Evolutionary conservation across 441 rosid genomes (phyloP).

Genomic region (Hura crepitans): DNA sequence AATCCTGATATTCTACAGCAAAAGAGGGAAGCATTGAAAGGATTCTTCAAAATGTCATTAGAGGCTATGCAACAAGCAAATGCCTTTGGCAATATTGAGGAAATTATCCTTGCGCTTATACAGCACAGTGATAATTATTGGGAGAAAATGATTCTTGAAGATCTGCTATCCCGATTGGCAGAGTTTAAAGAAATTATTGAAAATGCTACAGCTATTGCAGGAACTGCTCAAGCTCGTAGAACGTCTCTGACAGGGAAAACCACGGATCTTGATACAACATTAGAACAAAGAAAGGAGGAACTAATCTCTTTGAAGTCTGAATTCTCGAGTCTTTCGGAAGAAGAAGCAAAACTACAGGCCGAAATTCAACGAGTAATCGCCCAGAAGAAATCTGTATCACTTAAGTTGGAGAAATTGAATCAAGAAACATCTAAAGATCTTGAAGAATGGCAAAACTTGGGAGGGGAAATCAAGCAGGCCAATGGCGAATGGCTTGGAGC

Average conservation of each 20-base stretch:
- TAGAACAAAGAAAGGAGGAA: not conserved
- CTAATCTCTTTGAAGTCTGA: not conserved
- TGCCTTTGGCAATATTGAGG: too few species aligned
- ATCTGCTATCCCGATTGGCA: not conserved
- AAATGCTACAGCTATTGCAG: not conserved
- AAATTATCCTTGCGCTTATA: not conserved
- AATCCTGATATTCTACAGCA: not conserved
- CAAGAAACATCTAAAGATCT: constrained; percentile 6
- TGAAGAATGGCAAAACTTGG: constrained; percentile 8
- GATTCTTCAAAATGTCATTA: too few species aligned
- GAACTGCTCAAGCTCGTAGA: not conserved
- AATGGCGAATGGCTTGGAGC: constrained; percentile 9
- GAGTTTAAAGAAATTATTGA: not conserved
- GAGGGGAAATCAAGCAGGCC: constrained; percentile 8
- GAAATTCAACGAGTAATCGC: not conserved
- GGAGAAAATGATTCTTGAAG: not conserved
- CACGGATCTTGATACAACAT: not conserved
- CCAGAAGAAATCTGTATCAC: not conserved
- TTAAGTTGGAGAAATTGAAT: constrained; percentile 4
- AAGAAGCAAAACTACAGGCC: constrained; percentile 2
- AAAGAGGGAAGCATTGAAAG: too few species aligned
- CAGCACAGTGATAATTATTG: not conserved
- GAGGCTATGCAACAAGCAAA: too few species aligned
- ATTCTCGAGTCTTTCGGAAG: not conserved
- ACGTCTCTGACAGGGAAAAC: not conserved